A percentile compares a stretch with the other conserved stretches of the same genome.
Conservation (phyloP, 2,329 filamentous ascomycete species). For the Ophiostoma montium region DNA sequence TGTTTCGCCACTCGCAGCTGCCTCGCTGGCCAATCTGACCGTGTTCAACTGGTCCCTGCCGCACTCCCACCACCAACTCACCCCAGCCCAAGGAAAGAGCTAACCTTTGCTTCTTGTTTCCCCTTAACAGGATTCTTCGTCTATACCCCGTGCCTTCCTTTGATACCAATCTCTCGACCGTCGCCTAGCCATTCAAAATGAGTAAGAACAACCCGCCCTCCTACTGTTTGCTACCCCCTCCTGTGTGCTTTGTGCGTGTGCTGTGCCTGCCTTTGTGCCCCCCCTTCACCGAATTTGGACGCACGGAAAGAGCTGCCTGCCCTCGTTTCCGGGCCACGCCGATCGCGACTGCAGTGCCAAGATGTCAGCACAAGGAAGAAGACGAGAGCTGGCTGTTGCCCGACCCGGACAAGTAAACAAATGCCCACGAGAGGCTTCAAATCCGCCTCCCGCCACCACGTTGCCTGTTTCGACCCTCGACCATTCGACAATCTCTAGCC, state of each 20-base stretch:
- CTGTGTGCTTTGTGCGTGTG: neutral
- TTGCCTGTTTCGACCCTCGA: neutral
- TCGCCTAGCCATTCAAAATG: conserved; percentile 23
- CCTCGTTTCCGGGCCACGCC: neutral
- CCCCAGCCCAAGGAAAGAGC: neutral
- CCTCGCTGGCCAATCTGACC: neutral
- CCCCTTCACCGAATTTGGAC: neutral
- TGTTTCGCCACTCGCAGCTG: neutral
- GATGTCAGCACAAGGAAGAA: neutral
- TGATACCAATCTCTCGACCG: neutral
- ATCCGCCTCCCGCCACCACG: neutral
- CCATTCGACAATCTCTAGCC: neutral
- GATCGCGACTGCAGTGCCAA: neutral
- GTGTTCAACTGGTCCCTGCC: too few relatives aligned
- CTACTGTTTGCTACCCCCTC: conserved; percentile 4
- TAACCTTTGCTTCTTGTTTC: conserved; percentile 1
- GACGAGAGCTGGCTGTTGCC: neutral
- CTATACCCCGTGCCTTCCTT: conserved; percentile 10
- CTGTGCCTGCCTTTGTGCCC: neutral
- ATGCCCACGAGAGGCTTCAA: neutral
- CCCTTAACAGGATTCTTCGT: conserved; percentile 2
- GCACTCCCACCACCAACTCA: neutral
- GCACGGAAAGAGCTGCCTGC: neutral
- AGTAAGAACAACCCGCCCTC: conserved; percentile 25
- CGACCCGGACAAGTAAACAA: neutral